These are phyloP conservation scores for Cyberlindnera xishuangbannaensis DNA, from an alignment of 805 yeast genomes.

Conservation along the genomic window DNA sequence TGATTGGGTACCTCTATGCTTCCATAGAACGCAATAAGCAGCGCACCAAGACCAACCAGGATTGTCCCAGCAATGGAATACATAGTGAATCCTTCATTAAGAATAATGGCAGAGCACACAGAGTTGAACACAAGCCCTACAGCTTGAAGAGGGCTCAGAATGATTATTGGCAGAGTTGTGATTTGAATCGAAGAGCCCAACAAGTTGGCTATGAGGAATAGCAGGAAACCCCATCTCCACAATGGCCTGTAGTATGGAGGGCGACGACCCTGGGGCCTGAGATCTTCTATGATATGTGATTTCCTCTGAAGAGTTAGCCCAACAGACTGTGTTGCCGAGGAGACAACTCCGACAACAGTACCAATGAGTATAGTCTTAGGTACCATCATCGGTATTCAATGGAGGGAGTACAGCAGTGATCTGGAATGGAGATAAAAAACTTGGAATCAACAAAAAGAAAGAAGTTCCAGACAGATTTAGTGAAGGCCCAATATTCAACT, in stretches of 20 bases:
- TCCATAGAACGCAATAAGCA: slow-evolving; percentile 71
- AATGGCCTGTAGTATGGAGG: slow-evolving; percentile 43
- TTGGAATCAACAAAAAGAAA: too few species aligned
- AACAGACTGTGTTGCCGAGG: slow-evolving; percentile 74
- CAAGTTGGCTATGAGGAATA: slow-evolving; percentile 69
- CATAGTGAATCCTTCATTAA: slow-evolving; percentile 61
- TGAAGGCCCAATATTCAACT: too few species aligned
- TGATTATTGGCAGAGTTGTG: slow-evolving; percentile 73
- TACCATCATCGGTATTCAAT: too few species aligned
- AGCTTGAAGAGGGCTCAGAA: slow-evolving; percentile 79
- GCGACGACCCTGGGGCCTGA: slow-evolving; percentile 23
- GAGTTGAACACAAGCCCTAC: slow-evolving; percentile 86
- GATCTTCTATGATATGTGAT: slow-evolving; percentile 51
- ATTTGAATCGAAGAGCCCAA: slow-evolving; percentile 81
- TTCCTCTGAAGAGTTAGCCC: slow-evolving; percentile 81
- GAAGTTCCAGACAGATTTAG: too few species aligned
- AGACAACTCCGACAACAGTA: slow-evolving; percentile 62
- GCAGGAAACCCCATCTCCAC: slow-evolving; percentile 70
- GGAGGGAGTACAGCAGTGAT: too few species aligned
- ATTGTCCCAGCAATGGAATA: slow-evolving; percentile 58
- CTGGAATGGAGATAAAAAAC: too few species aligned
- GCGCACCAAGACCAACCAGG: slow-evolving; percentile 67
- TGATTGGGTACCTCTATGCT: slow-evolving; percentile 48
- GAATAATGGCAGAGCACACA: slow-evolving; percentile 57
- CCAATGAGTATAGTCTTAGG: slow-evolving; percentile 56